Evolutionary conservation across 2,329 filamentous ascomycete species (phyloP), one percentile per base, ranked within the genome.

Genomic region (Neonectria magnoliae): DNA sequence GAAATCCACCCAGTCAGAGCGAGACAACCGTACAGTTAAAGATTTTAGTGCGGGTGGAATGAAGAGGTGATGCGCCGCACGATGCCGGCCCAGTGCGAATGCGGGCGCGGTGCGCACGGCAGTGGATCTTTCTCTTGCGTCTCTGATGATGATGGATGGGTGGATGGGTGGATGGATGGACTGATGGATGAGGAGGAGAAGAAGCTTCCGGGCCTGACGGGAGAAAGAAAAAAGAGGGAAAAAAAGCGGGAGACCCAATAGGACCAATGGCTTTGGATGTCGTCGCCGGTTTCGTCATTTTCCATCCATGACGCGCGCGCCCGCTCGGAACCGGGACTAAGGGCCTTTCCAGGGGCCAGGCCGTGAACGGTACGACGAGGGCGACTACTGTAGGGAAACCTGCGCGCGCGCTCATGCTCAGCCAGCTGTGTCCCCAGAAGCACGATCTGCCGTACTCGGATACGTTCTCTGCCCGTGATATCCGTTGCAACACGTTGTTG

Each of bases 261-360:
- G 20, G 38, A 14, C 56, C 50, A 60, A 44, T 42, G 36, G 38
- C 20, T 57, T 57, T 44, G 25, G 47, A 62, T 16, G 31, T 58
- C 27, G 48, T 57, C 42, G 55, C 53, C 55, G 44, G 25, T 38
- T 45, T 54, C 55, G 42, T 57, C 54, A 54, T 48, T 65, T 61
- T 25, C 25, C 25, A 25, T 25, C 62, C 63, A 59, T 59, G 59
- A 62, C 63, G 59, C 54, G 63, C 63, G 54, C 57, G 56, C 61
- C 25, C 50, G 53, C 45, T 51, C 38, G 38, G 36, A 33, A 52
- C 36, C 29, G n/a, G 48, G n/a, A 33, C 29, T 20, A 51, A 47
- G 47, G 56, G 22, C 33, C 31, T 25, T 25, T n/a, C 60, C 44
- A 48, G 41, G 60, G 60, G 41, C 56, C 48, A 63, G 50, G 54